Evolutionary conservation across 371 early-diverging fungal species (phyloP), one percentile per base, ranked within the genome.

Genomic region (Phascolomyces articulosus): DNA sequence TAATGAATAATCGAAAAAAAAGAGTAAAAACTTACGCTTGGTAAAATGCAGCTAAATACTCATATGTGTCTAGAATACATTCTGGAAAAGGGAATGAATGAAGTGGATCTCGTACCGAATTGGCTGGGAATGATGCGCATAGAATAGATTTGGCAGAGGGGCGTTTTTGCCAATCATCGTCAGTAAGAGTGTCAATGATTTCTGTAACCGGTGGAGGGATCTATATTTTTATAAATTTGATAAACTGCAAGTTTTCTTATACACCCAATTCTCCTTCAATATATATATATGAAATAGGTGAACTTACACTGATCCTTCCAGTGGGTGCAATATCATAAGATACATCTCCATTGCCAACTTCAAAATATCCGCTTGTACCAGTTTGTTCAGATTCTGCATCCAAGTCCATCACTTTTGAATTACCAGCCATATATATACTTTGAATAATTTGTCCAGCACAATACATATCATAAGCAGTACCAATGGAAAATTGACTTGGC

Each of bases 11-110:
- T 56, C 13, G n/a, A 26, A 13, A 63, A 44, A 40, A 20, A 57
- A 44, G 44, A 41, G 13, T 13, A 44, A 44, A 13, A 44, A 34
- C 34, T 71, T 82, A 87, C 80, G 83, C 83, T 66, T 73, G 69
- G 61, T 86, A 82, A 61, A 89, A 87, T 57, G 76, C 74, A 1
- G 89, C 82, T 31, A 87, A 63, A 60, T 83, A 89, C 15, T 87
- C 87, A 48, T 89, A 87, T 66, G 87, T 85, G 48, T 87, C 89
- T 0, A 84, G 80, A 41, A 89, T 74, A 34, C 78, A 67, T 16
- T 77, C 72, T 6, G 84, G 82, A 24, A 89, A 80, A 24, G 87
- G 87, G 51, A 85, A 74, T 1, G 86, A 78, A 13, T 70, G 75
- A 0, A 62, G 65, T 2, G 81, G 73, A 23, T 83, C 79, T 16